Evolutionary conservation across 306 rosid genomes (phyloP).

Genomic region (Cajanus cajan): DNA sequence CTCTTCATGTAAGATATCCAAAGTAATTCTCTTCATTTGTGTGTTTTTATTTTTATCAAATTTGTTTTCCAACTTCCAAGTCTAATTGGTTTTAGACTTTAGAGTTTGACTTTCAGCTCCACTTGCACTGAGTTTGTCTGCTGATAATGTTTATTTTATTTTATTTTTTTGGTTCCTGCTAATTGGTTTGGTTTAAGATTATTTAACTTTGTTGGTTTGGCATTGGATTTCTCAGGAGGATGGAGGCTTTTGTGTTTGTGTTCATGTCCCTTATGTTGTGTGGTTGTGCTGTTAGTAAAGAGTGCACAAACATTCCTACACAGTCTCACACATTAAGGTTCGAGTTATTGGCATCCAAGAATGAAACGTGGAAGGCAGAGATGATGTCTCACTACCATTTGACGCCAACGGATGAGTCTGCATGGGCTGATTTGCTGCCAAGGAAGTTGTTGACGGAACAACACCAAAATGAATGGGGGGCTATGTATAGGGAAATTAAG

Average conservation of each 20-base stretch:
- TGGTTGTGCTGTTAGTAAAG: conserved; percentile 40
- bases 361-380: conserved; percentile 59
- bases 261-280: conserved; percentile 30
- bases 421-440: conserved; percentile 67
- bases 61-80: too few relatives aligned
- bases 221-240: conserved; percentile 28
- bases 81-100: too few relatives aligned
- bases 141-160: too few relatives aligned
- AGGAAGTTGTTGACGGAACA: conserved; percentile 58
- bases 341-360: conserved; percentile 46
- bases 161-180: too few relatives aligned
- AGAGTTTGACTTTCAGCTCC: too few relatives aligned
- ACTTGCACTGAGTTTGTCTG: too few relatives aligned
- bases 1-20: background rate
- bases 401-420: conserved; percentile 73
- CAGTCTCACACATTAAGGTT: conserved; percentile 58
- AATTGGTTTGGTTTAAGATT: too few relatives aligned
- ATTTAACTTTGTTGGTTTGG: background rate
- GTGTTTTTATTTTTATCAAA: background rate
- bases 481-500: conserved; percentile 62
- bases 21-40: background rate
- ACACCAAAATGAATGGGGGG: conserved; percentile 56
- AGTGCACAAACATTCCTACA: conserved; percentile 68
- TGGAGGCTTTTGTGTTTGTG: conserved; percentile 38
- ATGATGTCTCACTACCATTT: conserved; percentile 64